Evolutionary conservation across 371 early-diverging fungal genomes (phyloP), one percentile per base, ranked within the genome.

Genomic region (Zancudomyces culisetae): DNA sequence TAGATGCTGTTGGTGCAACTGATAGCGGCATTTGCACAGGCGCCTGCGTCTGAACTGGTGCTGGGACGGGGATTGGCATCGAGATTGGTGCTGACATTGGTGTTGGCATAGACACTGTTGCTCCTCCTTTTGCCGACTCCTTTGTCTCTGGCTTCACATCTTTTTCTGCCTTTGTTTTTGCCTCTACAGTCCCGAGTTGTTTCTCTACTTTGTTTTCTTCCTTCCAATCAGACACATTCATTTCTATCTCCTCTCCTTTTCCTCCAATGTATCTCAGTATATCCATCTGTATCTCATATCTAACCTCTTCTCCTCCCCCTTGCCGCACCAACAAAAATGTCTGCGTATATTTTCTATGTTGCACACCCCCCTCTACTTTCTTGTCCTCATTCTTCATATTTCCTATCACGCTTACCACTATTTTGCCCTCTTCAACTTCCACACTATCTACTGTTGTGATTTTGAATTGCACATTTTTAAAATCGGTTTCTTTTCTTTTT

Each of bases 241-340:
- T 70, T 54, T 73, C 74, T 54, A 70, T 70, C 60, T 64, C 49
- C 84, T 26, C 22, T 19, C 8, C 19, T 12, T 35, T 21, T 49
- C 26, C 87, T 24, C 93, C 94, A 55, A 93, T 63, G 72, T 81
- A 95, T 47, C 96, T 82, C 71, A 94, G 82, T 53, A 96, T 88
- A 64, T 94, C 94, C 64, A 92, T 94, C 64, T 84, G 68, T 26
- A 94, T 87, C 62, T 79, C 92, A 69, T 81, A 96, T 15, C 94
- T 92, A 50, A 77, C 78, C 58, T 89, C 85, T n/a, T n/a, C n/a
- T n/a, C n/a, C n/a, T n/a, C n/a, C n/a, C n/a, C n/a, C n/a, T 62
- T 91, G 88, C 61, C 79, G 77, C 30, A 89, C 91, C 46, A 96
- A 69, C 60, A 90, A 83, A 69, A 96, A 94, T 27, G 93, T 90